Evolutionary conservation across 2,329 filamentous ascomycete genomes (phyloP).

Genomic region (Colletotrichum agaves): DNA sequence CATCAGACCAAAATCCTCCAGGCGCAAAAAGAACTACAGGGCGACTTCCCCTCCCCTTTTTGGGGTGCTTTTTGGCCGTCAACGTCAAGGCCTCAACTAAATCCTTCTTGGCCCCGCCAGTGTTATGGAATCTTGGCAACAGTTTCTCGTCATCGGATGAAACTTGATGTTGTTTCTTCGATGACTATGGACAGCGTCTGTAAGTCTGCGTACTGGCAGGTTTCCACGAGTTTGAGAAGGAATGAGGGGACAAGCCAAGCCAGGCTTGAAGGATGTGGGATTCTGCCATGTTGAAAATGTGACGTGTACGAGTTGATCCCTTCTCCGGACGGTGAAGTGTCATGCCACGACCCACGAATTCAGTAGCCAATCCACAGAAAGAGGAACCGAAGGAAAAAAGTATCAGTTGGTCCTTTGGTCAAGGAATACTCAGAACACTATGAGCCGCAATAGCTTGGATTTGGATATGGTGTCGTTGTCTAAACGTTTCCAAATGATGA

Average conservation of each 20-base stretch:
- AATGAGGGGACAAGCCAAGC: neutral
- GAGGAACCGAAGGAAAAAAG: neutral
- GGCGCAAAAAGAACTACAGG: no score
- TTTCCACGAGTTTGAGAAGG: neutral
- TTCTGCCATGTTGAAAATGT: no score
- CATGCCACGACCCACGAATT: no score
- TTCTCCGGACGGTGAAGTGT: neutral
- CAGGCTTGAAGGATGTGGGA: neutral
- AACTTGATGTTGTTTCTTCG: neutral
- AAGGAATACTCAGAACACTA: no score
- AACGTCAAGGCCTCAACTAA: neutral
- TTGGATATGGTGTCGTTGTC: neutral
- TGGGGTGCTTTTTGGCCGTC: no score
- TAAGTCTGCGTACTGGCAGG: neutral
- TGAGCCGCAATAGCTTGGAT: no score
- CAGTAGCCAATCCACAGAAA: neutral
- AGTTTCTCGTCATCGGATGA: neutral
- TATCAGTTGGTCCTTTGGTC: no score
- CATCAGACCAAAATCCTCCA: no score
- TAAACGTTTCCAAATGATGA: constrained; percentile 13
- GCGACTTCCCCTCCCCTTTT: no score
- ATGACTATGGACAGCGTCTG: no score
- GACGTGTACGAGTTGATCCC: neutral
- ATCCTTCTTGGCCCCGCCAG: neutral
- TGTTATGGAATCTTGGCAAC: no score